Evolutionary conservation across 2,329 filamentous ascomycete genomes (phyloP).

Genomic region (Phoma sp.): DNA sequence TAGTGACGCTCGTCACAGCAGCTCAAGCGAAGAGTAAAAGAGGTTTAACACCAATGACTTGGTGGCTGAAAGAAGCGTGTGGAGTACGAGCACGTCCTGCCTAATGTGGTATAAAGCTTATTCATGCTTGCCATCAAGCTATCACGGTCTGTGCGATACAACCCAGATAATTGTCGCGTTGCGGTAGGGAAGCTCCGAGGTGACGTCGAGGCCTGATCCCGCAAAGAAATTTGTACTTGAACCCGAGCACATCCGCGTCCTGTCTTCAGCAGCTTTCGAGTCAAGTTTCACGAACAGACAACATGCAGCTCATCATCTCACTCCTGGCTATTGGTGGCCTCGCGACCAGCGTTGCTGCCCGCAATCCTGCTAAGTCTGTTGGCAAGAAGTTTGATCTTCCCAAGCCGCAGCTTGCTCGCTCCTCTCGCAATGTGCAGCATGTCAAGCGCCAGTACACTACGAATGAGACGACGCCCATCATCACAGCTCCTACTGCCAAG

Average conservation of each 20-base stretch:
- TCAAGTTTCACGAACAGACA: slow-evolving; percentile 5
- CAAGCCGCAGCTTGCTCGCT: slow-evolving; percentile 33
- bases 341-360: slow-evolving; percentile 34
- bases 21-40: neutral
- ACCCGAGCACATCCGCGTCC: neutral
- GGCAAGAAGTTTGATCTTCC: slow-evolving; percentile 41
- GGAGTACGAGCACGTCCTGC: slow-evolving; percentile 23
- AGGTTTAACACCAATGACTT: slow-evolving; percentile 8
- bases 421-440: slow-evolving; percentile 25
- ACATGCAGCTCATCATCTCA: slow-evolving; percentile 43
- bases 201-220: slow-evolving; percentile 14
- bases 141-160: slow-evolving; percentile 16
- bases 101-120: slow-evolving; percentile 26
- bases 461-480: slow-evolving; percentile 43
- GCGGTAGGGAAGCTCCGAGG: slow-evolving; percentile 4
- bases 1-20: neutral
- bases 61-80: slow-evolving; percentile 9
- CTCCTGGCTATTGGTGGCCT: slow-evolving; percentile 40
- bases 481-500: slow-evolving; percentile 20
- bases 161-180: slow-evolving; percentile 20
- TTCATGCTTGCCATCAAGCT: slow-evolving; percentile 6
- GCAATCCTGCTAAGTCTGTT: slow-evolving; percentile 36
- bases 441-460: slow-evolving; percentile 31
- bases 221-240: slow-evolving; percentile 8
- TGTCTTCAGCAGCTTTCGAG: slow-evolving; percentile 8